Base-by-base conservation (phyloP, 768 basidiomycete species). In the Suillus bovinus region DNA sequence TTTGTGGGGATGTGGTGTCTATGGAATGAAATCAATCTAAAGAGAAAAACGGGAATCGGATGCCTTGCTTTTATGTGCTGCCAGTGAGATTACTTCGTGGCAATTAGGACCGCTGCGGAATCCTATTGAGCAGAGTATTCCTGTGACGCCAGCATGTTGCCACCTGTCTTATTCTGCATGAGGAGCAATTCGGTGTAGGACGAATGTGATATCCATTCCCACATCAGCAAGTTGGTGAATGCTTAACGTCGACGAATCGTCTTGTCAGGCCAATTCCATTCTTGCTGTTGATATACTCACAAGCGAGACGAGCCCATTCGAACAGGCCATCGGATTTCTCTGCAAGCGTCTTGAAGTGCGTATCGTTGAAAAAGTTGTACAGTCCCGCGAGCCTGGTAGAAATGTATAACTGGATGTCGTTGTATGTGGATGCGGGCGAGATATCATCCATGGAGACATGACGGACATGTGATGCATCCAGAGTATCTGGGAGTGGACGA, bases 251-350 rank as follows among this genome's bases (percentile, higher is more conserved):
- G n/a, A n/a, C n/a, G n/a, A n/a, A n/a, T n/a, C n/a, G n/a, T n/a
- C n/a, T n/a, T n/a, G n/a, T n/a, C n/a, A n/a, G n/a, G 9, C 55
- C 46, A 0, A 53, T 27, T 24, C 5, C 34, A 33, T 16, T 5
- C 3, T 13, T 14, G 22, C 10, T 14, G 24, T 54, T 62, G 39
- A 64, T 64, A 24, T 41, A 64, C 11, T 64, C 63, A 33, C 64
- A n/a, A 8, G 62, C 56, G 10, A 63, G 42, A 46, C 36, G 55
- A 24, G 55, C 54, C 61, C 62, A 64, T 42, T 56, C 46, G 20
- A 63, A 63, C 20, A 63, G 39, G 10, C 62, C 58, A 27, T 60
- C 62, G 14, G 62, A 52, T 47, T 24, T 61, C 14, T 34, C 29
- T 1, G 47, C 29, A 5, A 61, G 53, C 9, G 20, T 20, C 38